Evolutionary conservation across 2,329 filamentous ascomycete genomes (phyloP), one percentile per base, ranked within the genome.

Genomic region (Metarhizium album): DNA sequence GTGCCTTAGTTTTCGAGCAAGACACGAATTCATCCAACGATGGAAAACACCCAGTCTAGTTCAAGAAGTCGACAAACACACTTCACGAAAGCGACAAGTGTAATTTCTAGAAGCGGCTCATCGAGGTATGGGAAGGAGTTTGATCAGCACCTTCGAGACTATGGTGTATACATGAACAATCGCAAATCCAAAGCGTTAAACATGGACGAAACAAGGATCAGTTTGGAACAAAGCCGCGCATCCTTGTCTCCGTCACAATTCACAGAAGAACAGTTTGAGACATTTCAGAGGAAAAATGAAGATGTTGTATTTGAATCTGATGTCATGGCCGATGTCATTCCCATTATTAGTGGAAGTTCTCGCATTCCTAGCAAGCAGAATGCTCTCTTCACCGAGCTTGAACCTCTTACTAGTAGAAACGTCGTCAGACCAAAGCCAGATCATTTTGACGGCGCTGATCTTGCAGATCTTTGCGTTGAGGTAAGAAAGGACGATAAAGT

Each of bases 281-380:
- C 57, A 7, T 70, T 72, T 47, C 46, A 50, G 45, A 24, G 54
- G 24, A 59, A 50, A 35, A 59, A 66, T 54, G 53, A 46, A 29
- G 33, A 59, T 33, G 64, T 63, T 14, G 58, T 58, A 7, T 64
- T 67, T 45, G 65, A 73, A 58, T 60, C 63, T 35, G 62, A 65
- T 35, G 61, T 70, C 5, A 57, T 59, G 47, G 55, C 54, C 22
- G 51, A 58, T 49, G 59, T 70, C 1, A 53, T 73, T 33, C 62
- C 48, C 7, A 11, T 33, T 14, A 38, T 53, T 16, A 33, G 24
- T 14, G 48, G 51, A 8, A 24, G 23, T 8, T 18, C 23, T 8
- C n/a, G 24, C 24, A 53, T 50, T 14, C 40, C 1, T 8, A 53
- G 20, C 45, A 31, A 50, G 23, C 33, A 46, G 23, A 43, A 53